Evolutionary conservation across 495 filamentous ascomycete species (phyloP).

Genomic region (Amphirosellinia nigrospora): DNA sequence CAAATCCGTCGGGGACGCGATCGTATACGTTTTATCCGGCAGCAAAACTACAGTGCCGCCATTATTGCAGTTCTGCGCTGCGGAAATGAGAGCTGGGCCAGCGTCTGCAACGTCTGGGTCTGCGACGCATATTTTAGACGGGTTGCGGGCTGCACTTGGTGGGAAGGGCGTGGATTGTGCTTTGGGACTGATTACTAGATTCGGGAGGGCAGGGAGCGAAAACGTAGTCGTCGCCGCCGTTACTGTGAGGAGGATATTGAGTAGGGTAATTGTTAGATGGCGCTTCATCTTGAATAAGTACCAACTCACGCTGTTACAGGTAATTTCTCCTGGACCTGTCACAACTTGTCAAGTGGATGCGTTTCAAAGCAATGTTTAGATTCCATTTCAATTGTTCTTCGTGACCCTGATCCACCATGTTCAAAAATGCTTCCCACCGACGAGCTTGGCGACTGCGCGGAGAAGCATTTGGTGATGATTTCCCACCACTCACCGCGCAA

Average conservation of each 20-base stretch:
- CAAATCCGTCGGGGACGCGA: conserved; percentile 62
- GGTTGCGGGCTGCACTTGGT: neutral
- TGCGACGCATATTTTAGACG: conserved; percentile 11
- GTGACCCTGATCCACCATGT: neutral
- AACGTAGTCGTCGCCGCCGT: neutral
- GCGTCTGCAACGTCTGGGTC: neutral
- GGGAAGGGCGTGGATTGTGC: neutral
- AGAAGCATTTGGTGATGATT: conserved; percentile 2
- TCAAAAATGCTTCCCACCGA: neutral
- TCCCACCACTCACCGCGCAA: conserved; percentile 15
- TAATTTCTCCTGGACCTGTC: neutral
- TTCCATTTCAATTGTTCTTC: neutral
- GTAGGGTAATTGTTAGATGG: neutral
- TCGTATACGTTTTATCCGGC: conserved; percentile 55
- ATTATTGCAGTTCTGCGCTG: conserved; percentile 50
- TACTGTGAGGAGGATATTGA: neutral
- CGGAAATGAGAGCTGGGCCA: conserved; percentile 13
- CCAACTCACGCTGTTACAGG: neutral
- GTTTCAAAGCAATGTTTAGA: neutral
- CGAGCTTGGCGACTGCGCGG: conserved; percentile 16
- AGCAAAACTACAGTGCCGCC: conserved; percentile 61
- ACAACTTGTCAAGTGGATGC: neutral
- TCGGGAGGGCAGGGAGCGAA: conserved; percentile 1
- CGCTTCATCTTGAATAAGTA: neutral
- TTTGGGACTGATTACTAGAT: neutral